These are phyloP conservation scores for Glarea lozoyensis DNA, from an alignment of 495 filamentous ascomycete genomes.

Conservation along the genomic window DNA sequence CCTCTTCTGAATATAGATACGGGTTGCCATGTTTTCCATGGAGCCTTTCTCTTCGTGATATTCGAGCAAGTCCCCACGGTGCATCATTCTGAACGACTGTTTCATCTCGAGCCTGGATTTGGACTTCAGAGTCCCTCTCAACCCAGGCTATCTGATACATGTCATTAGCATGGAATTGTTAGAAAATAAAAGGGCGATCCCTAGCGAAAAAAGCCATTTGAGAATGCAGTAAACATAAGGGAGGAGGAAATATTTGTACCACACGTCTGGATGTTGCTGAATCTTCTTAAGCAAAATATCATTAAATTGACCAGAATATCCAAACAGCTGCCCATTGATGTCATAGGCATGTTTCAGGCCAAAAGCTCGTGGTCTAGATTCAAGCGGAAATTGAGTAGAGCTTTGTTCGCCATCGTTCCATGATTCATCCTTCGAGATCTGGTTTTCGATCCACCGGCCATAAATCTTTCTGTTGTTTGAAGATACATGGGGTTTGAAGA, in stretches of 20 bases:
- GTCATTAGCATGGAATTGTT: too few relatives aligned
- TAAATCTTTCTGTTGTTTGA: slow-evolving; percentile 58
- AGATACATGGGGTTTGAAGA: slow-evolving; percentile 93
- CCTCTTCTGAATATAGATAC: slow-evolving; percentile 84
- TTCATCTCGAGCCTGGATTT: slow-evolving; percentile 48
- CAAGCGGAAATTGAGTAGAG: slow-evolving; percentile 77
- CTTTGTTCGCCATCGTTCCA: slow-evolving; percentile 62
- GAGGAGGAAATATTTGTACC: too few relatives aligned
- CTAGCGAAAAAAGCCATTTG: too few relatives aligned
- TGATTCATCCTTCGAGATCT: slow-evolving; percentile 57
- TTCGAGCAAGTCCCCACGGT: slow-evolving; percentile 95
- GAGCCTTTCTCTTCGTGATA: slow-evolving; percentile 85
- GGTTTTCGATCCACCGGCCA: slow-evolving; percentile 85
- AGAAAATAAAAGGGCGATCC: too few relatives aligned
- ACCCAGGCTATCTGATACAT: slow-evolving; percentile 85
- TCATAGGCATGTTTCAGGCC: slow-evolving; percentile 93
- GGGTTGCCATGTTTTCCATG: slow-evolving; percentile 93
- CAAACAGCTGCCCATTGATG: slow-evolving; percentile 71
- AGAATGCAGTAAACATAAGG: too few relatives aligned
- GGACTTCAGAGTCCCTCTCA: slow-evolving; percentile 87
- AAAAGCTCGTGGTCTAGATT: slow-evolving; percentile 60
- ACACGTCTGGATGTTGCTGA: slow-evolving; percentile 94
- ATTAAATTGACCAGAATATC: slow-evolving; percentile 95
- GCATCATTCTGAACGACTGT: slow-evolving; percentile 73
- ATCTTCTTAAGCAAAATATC: slow-evolving; percentile 87